Evolutionary conservation across 768 basidiomycete genomes (phyloP).

Genomic region (Rhizopogon vinicolor): DNA sequence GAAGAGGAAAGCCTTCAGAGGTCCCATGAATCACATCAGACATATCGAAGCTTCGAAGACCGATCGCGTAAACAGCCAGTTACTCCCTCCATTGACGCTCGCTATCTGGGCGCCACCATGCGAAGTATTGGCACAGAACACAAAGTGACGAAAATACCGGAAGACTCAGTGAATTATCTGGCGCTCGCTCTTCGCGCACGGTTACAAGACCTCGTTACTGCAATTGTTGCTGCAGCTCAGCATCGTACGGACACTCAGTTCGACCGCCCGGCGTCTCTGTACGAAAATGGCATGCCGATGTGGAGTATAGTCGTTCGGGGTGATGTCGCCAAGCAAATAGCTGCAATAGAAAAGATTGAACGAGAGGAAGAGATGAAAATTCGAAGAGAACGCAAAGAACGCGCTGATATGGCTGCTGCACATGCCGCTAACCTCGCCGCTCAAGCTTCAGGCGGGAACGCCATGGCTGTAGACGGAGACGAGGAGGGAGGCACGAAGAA

Average conservation of each 20-base stretch:
- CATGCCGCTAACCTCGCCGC: constrained; percentile 61
- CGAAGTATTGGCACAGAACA: constrained; percentile 63
- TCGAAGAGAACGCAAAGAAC: constrained; percentile 74
- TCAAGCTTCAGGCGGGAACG: constrained; percentile 39
- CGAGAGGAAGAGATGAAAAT: constrained; percentile 78
- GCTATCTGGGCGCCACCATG: constrained; percentile 62
- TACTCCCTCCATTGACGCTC: constrained; percentile 66
- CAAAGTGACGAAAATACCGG: constrained; percentile 61
- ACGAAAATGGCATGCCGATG: constrained; percentile 69
- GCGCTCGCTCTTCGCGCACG: constrained; percentile 76
- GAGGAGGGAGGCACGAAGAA: constrained; percentile 68
- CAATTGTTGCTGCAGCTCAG: constrained; percentile 62
- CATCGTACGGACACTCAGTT: constrained; percentile 73
- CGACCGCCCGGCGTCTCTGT: constrained; percentile 60
- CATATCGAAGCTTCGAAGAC: constrained; percentile 70
- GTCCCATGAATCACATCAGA: constrained; percentile 53
- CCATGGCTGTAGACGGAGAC: constrained; percentile 37
- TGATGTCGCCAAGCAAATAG: constrained; percentile 77
- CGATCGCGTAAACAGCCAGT: constrained; percentile 72
- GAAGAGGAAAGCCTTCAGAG: constrained; percentile 82
- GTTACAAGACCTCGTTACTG: constrained; percentile 61
- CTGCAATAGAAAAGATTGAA: constrained; percentile 71
- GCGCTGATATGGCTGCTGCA: constrained; percentile 66
- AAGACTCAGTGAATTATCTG: constrained; percentile 73
- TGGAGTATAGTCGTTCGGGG: constrained; percentile 76